A percentile compares a stretch with the other conserved stretches of the same genome.
Evolutionary conservation across 768 basidiomycete genomes (phyloP).

Genomic region (Podaxis mareebaensis): DNA sequence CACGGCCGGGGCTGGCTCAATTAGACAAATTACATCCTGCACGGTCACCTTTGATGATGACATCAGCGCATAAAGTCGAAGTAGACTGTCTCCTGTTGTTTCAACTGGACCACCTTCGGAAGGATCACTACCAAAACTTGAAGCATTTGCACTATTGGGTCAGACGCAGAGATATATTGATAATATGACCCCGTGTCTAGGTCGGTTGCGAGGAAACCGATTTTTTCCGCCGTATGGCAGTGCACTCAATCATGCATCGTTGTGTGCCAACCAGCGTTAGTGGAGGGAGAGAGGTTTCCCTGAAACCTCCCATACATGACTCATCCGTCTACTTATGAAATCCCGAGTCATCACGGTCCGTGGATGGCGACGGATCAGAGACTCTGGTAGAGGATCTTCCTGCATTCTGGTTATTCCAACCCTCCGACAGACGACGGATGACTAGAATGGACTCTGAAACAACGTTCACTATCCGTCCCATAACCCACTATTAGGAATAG

Average conservation of each 20-base stretch:
- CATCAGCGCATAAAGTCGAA: neutral
- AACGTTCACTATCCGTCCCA: neutral
- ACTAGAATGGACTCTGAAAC: conserved; percentile 12
- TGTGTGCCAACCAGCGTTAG: neutral
- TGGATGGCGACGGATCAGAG: neutral
- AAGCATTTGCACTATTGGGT: neutral
- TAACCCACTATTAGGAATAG: neutral
- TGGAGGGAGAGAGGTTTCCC: neutral
- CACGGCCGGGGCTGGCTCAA: neutral
- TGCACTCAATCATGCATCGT: neutral
- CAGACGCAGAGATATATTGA: neutral
- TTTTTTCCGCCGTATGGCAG: neutral
- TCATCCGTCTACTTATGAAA: neutral
- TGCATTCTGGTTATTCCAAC: neutral
- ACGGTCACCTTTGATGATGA: neutral
- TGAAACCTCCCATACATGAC: neutral
- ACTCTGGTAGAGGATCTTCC: neutral
- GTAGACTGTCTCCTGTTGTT: neutral
- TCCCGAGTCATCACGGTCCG: neutral
- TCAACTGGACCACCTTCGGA: neutral
- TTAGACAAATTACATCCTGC: neutral
- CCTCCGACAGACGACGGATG: conserved; percentile 3
- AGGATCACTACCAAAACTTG: neutral
- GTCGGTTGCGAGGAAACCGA: neutral
- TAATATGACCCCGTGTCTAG: neutral